Percentiles rank a stretch among this genome's conserved stretches.
phyloP scores from a whole-genome alignment of 1,139 yeast species.

The Taphrina pruni region DNA sequence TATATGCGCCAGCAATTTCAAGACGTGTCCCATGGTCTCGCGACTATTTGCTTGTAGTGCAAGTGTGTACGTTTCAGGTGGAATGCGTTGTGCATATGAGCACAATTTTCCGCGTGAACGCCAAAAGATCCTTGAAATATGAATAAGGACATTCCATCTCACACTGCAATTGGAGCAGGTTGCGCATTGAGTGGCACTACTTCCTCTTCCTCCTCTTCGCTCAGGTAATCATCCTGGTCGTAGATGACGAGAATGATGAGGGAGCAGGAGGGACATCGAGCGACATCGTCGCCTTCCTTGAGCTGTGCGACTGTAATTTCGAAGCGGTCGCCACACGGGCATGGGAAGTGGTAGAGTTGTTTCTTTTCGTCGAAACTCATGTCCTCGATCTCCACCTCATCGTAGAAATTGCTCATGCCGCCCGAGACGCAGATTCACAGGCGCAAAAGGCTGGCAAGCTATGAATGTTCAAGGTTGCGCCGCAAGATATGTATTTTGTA shows the following conservation, averaged over 20 bases:
- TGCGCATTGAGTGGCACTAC: constrained; percentile 12
- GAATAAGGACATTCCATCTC: not conserved
- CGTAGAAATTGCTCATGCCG: constrained; percentile 60
- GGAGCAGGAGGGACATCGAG: constrained; percentile 96
- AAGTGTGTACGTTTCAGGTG: no score
- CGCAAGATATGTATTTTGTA: not conserved
- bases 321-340: constrained; percentile 97
- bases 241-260: constrained; percentile 89
- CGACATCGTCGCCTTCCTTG: constrained; percentile 82
- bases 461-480: not conserved
- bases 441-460: no score
- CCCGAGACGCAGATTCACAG: not conserved
- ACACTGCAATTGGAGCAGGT: constrained; percentile 16
- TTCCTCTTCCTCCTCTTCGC: constrained; percentile 34
- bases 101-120: no score
- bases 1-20: no score
- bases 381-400: constrained; percentile 95
- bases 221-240: constrained; percentile 55
- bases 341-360: constrained; percentile 87
- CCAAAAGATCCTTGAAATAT: no score
- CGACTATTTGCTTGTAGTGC: no score
- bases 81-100: no score
- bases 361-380: constrained; percentile 69
- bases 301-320: constrained; percentile 79
- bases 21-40: no score